phyloP scores from a whole-genome alignment of 805 yeast species.

The Saccharomycopsis javanensis region DNA sequence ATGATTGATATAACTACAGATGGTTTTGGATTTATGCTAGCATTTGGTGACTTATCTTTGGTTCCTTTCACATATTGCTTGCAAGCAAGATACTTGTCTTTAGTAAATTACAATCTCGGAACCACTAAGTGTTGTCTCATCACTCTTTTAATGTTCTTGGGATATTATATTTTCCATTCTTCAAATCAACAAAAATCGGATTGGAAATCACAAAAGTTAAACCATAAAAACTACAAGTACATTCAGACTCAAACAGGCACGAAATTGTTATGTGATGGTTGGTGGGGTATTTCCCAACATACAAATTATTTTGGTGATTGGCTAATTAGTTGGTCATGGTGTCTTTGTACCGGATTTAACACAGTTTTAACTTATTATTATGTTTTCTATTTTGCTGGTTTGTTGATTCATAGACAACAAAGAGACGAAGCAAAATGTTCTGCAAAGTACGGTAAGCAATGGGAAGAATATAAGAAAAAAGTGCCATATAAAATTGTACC shows the following conservation, averaged over 20 bases:
- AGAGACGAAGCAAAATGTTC: constrained; percentile 91
- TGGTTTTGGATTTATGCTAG: constrained; percentile 94
- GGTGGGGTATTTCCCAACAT: constrained; percentile 95
- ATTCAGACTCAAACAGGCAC: constrained; percentile 72
- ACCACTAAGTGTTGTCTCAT: constrained; percentile 31
- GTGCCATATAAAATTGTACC: constrained; percentile 93
- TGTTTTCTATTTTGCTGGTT: constrained; percentile 68
- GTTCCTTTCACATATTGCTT: constrained; percentile 87
- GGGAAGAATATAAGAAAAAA: constrained; percentile 69
- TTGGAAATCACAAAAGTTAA: constrained; percentile 69
- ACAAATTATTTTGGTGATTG: constrained; percentile 95
- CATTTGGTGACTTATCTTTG: constrained; percentile 87
- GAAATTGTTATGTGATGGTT: constrained; percentile 74
- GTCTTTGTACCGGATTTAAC: constrained; percentile 75
- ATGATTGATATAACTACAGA: constrained; percentile 97
- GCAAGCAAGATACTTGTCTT: constrained; percentile 74
- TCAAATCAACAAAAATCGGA: constrained; percentile 78
- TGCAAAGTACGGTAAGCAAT: constrained; percentile 72
- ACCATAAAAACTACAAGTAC: constrained; percentile 49
- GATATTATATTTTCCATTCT: constrained; percentile 75
- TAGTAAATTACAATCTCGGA: constrained; percentile 49
- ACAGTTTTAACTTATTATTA: constrained; percentile 85
- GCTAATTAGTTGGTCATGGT: constrained; percentile 86
- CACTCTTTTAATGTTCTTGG: constrained; percentile 41
- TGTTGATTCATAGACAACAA: constrained; percentile 77